A percentile compares a stretch with the other conserved stretches of the same genome.
phyloP scores from a whole-genome alignment of 441 rosid genomes.

The Mallotus japonicus region DNA sequence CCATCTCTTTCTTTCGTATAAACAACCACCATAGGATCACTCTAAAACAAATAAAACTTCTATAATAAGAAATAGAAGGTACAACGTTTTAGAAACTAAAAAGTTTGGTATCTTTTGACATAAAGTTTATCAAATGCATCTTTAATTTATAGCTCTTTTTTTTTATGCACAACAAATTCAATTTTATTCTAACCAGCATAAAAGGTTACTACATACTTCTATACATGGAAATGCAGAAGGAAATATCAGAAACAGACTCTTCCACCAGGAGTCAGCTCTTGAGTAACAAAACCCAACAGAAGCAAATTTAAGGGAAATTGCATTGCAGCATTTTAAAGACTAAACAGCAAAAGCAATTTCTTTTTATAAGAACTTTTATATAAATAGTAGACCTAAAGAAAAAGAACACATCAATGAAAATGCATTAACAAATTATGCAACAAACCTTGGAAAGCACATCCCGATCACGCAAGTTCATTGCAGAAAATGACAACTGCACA shows the following conservation, averaged over 20 bases:
- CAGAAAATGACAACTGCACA: conserved; percentile 88
- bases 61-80: conserved; percentile 7
- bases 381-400: neutral
- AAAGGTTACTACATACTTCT: neutral
- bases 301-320: neutral
- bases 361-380: neutral
- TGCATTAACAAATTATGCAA: conserved; percentile 12
- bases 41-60: conserved; percentile 50
- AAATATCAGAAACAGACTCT: neutral
- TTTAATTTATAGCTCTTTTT: neutral
- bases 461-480: conserved; percentile 74
- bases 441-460: conserved; percentile 85
- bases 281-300: neutral
- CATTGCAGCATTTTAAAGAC: neutral
- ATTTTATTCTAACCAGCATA: neutral
- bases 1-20: conserved; percentile 72
- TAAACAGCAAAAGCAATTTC: neutral
- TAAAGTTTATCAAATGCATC: neutral
- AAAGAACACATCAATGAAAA: conserved; percentile 6
- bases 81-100: neutral
- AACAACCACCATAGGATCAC: conserved; percentile 90
- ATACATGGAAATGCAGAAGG: neutral
- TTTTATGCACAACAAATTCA: neutral
- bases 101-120: neutral
- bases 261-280: neutral